Evolutionary conservation across 176 grass and related monocot genomes (phyloP), one percentile per base, ranked within the genome.

Genomic region (Bothriochloa decipiens): DNA sequence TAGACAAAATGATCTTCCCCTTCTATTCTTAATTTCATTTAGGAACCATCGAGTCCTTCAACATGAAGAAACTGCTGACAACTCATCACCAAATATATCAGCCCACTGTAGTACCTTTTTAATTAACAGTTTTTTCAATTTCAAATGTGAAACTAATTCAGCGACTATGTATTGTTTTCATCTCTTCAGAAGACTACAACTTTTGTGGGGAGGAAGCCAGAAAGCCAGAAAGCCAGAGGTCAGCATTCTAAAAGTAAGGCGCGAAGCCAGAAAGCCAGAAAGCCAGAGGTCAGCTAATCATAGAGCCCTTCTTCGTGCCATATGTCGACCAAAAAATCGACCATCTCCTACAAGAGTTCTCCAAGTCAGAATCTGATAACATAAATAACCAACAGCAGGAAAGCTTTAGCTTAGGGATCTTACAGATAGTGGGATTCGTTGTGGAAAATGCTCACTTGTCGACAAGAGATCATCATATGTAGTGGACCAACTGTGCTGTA

Each of bases 301-400:
- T 81, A 93, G 12, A 93, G 70, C 64, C 89, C 94, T 84, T 96
- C 91, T 85, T 96, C 94, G 68, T 93, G 89, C 91, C 91, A 96
- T 64, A 91, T 70, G 78, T 96, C 89, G 3, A 93, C 94, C 91
- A 96, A 91, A 87, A 96, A 96, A 91, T 96, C 94, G 26, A 96
- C 89, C 94, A 96, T 96, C 65, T 95, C 90, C 93, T 95, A 82
- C 22, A 79, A 84, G 50, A 60, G 64, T 69, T 68, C 65, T 27
- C 7, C 64, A 81, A 50, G 68, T 85, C 45, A 62, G 23, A 79
- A 40, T 18, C 85, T 27, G 36, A 32, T 39, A 42, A 63, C 4
- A 43, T 49, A 55, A 42, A 42, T 10, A 8, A 68, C 17, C 47
- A 23, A 70, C 0, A 45, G 14, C 60, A 72, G 35, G 76, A 25